Percentiles rank a stretch among this genome's conserved stretches.
Evolutionary conservation across 495 filamentous ascomycete genomes (phyloP).

Genomic region (Melanomma pulvis-pyrius): DNA sequence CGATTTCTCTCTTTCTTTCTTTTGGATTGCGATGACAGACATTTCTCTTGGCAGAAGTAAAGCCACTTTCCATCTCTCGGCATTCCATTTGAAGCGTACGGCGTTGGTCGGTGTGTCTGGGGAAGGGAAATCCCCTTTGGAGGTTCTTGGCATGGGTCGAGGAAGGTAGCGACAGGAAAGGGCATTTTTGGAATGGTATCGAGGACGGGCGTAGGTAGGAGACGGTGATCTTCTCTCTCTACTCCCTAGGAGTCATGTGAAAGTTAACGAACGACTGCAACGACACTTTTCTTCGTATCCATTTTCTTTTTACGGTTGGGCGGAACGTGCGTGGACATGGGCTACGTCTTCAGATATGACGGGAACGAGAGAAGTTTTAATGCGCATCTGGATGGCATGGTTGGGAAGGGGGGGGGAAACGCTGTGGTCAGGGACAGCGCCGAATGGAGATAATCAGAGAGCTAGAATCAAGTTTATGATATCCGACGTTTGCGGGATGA

Average conservation of each 20-base stretch:
- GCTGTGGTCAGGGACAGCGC: no score
- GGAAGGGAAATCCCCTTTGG: neutral
- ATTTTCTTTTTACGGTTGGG: neutral
- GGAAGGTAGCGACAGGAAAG: neutral
- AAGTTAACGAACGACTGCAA: constrained; percentile 10
- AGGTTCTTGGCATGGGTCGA: neutral
- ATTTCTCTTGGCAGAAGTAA: neutral
- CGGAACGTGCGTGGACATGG: constrained; percentile 6
- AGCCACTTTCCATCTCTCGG: constrained; percentile 2
- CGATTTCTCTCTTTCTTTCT: neutral
- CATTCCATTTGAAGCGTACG: constrained; percentile 23
- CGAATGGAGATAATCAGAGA: no score
- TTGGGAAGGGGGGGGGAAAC: neutral
- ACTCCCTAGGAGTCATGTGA: constrained; percentile 2
- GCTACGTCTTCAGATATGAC: constrained; percentile 2
- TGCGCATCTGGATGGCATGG: constrained; percentile 5
- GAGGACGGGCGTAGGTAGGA: neutral
- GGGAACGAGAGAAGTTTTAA: no score
- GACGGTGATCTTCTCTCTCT: neutral
- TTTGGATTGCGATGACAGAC: neutral
- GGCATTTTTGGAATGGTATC: neutral
- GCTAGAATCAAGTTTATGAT: neutral
- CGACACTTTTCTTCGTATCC: constrained; percentile 2
- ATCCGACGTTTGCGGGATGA: no score
- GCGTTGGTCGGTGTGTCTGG: constrained; percentile 8